Base-by-base conservation (phyloP, 2,329 filamentous ascomycete genomes). In the Westerdykella ornata region DNA sequence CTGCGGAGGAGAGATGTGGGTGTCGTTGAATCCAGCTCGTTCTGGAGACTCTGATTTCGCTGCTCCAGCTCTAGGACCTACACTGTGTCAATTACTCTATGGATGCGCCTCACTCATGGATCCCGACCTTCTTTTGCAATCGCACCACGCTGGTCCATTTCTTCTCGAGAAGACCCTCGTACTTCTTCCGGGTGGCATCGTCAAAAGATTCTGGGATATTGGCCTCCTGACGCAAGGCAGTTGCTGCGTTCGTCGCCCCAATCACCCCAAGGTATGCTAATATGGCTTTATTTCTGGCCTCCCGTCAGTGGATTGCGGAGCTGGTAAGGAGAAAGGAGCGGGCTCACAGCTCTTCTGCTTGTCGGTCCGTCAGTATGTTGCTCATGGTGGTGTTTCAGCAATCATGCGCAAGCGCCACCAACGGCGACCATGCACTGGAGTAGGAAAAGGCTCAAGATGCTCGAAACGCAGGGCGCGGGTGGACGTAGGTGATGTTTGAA, bases 81-180 rank as follows among this genome's bases (percentile, higher is more conserved):
- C 22, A 17, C 5, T 18, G 8, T 8, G 41, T 59, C 17, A 62
- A 54, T 39, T 35, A 35, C 4, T 13, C 32, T 11, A 18, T n/a
- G n/a, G n/a, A 14, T 15, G 39, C 18, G 28, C 17, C 15, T 33
- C 29, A 22, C 16, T 14, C 31, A 18, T n/a, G 18, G 17, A 32
- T 2, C 12, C 67, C 38, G 68, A 85, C 87, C 85, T 95, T 97
- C 69, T 95, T 96, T 70, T 97, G 90, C 66, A 97, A 68, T 47
- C 90, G 78, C 57, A 96, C 88, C 19, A 97, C 85, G 57, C 88
- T 92, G 15, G 90, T 97, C 90, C 90, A 97, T 73, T 97, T 97
- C 78, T 95, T 96, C 75, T 97, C 90, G 52, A 97, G 70, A 19
- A 97, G 69, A 1, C 86, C 85, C 68, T 95, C 88, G 70, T 96